phyloP scores from a whole-genome alignment of 2,329 filamentous ascomycete genomes.

The Colletotrichum graminicola region DNA sequence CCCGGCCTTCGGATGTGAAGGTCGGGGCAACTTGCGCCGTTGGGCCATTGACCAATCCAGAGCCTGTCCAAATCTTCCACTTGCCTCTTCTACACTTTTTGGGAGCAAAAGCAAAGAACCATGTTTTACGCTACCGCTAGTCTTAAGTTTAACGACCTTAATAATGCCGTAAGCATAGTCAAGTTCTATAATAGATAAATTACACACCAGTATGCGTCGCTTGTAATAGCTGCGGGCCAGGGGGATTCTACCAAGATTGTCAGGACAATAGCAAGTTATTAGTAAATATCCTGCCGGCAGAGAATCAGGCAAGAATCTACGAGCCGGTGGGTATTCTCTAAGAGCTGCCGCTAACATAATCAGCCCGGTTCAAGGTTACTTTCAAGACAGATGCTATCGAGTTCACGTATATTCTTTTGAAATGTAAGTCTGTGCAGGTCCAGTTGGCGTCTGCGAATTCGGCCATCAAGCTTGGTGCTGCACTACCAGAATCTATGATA shows the following conservation, averaged over 20 bases:
- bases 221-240: conserved; percentile 76
- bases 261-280: conserved; percentile 74
- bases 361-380: conserved; percentile 70
- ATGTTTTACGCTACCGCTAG: conserved; percentile 3
- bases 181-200: conserved; percentile 74
- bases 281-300: conserved; percentile 69
- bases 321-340: conserved; percentile 65
- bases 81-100: background rate
- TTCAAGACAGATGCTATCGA: conserved; percentile 74
- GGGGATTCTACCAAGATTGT: conserved; percentile 75
- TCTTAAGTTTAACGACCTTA: conserved; percentile 48
- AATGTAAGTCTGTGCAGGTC: conserved; percentile 67
- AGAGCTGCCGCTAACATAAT: conserved; percentile 73
- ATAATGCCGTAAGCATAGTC: conserved; percentile 64
- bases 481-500: conserved; percentile 68
- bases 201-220: conserved; percentile 72
- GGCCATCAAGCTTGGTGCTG: conserved; percentile 71
- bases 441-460: conserved; percentile 69
- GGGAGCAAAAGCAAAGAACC: background rate
- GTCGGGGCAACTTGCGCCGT: conserved; percentile 20
- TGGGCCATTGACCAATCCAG: background rate
- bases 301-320: conserved; percentile 67
- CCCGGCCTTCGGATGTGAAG: background rate
- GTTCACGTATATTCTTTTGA: conserved; percentile 68
- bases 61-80: background rate